Evolutionary conservation across 2,329 filamentous ascomycete species (phyloP).

Genomic region (Ascochyta viciae-villosae): DNA sequence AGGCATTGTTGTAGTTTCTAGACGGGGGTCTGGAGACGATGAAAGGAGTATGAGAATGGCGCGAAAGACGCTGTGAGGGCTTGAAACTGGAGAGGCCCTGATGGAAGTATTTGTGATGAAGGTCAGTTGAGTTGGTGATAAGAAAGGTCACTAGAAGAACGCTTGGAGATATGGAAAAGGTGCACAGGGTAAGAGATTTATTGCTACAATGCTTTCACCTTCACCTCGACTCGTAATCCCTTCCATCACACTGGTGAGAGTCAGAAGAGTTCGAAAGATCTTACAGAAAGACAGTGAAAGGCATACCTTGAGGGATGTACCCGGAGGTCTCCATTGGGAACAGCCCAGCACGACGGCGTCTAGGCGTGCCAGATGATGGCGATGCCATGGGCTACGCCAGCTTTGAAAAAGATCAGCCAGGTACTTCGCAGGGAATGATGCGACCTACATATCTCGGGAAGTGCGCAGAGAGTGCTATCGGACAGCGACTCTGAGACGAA

Average conservation of each 20-base stretch:
- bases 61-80: background rate
- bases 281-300: background rate
- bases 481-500: background rate
- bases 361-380: background rate
- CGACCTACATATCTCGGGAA: background rate
- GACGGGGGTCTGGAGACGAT: background rate
- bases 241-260: background rate
- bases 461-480: background rate
- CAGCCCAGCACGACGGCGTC: background rate
- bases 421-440: background rate
- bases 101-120: background rate
- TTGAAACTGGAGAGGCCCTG: background rate
- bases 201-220: background rate
- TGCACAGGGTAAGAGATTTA: background rate
- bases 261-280: background rate
- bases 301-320: background rate
- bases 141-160: background rate
- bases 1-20: constrained; percentile 1
- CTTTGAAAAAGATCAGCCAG: background rate
- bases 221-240: background rate
- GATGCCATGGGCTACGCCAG: background rate
- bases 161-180: background rate
- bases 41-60: background rate
- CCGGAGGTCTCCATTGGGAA: no score
- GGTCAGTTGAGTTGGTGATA: background rate